These are phyloP conservation scores for Penicillium lagena DNA, from an alignment of 495 filamentous ascomycete genomes.

Conservation along the genomic window DNA sequence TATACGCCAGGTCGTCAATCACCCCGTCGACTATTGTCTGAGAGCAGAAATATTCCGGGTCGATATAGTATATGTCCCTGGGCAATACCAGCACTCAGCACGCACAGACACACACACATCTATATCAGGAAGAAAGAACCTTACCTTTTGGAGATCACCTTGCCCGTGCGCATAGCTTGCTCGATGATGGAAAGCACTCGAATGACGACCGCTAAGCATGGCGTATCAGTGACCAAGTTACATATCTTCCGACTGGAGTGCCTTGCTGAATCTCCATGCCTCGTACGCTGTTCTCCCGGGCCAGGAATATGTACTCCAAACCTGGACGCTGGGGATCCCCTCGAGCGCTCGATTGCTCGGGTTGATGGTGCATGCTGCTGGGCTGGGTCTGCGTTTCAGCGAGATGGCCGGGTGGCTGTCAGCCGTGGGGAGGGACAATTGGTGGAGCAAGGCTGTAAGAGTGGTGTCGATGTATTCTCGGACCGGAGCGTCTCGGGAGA, in stretches of 20 bases:
- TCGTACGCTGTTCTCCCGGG: constrained; percentile 53
- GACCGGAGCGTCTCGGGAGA: constrained; percentile 5
- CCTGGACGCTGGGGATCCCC: constrained; percentile 4
- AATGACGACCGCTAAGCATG: constrained; percentile 48
- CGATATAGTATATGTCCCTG: constrained; percentile 89
- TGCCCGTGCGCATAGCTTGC: constrained; percentile 54
- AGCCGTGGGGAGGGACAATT: constrained; percentile 14
- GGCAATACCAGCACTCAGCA: background rate
- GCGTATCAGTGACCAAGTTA: too few relatives aligned
- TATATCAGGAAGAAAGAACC: too few relatives aligned
- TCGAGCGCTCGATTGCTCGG: constrained; percentile 23
- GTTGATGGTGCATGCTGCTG: constrained; percentile 20
- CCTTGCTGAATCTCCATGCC: constrained; percentile 61
- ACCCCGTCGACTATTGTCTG: constrained; percentile 70
- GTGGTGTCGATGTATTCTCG: constrained; percentile 28
- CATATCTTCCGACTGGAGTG: background rate
- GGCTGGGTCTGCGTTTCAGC: constrained; percentile 19
- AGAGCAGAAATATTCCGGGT: constrained; percentile 69
- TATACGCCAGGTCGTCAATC: constrained; percentile 80
- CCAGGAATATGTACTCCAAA: constrained; percentile 37
- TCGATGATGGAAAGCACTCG: constrained; percentile 66
- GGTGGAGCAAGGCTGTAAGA: constrained; percentile 18
- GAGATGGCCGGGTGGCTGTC: constrained; percentile 26
- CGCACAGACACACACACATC: background rate
- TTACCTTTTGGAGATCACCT: constrained; percentile 74